Percentiles rank a stretch among this genome's conserved stretches.
phyloP scores from a whole-genome alignment of 2,329 filamentous ascomycete genomes.

The Ceratocystis ficicola region DNA sequence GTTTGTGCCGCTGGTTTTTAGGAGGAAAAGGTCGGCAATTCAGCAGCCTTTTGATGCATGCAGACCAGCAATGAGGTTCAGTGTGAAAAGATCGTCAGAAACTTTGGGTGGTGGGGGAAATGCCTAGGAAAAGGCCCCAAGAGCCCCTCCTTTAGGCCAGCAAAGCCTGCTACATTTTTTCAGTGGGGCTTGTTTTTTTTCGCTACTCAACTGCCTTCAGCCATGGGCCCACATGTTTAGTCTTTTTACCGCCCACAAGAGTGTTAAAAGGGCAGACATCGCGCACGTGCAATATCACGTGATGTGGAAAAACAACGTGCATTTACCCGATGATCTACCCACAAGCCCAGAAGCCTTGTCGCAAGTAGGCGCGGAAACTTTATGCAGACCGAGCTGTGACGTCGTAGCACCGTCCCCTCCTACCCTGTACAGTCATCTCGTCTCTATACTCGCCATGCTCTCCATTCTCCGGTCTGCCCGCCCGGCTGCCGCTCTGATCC shows the following conservation, averaged over 20 bases:
- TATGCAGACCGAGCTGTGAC: not conserved
- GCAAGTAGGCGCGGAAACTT: not conserved
- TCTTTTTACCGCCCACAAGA: not conserved
- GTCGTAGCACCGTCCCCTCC: not conserved
- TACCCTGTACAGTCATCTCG: not conserved
- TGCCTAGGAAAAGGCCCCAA: not conserved
- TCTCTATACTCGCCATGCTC: not conserved
- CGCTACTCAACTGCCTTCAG: not conserved
- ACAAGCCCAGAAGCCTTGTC: not conserved
- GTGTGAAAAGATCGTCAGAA: slow-evolving; percentile 3
- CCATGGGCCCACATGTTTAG: too few relatives aligned
- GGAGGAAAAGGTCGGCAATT: not conserved
- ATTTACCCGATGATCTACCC: not conserved
- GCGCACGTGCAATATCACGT: not conserved
- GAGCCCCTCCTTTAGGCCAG: slow-evolving; percentile 1
- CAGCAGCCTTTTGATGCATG: not conserved
- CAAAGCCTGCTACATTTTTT: slow-evolving; percentile 8
- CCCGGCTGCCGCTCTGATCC: slow-evolving; percentile 12
- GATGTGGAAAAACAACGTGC: not conserved
- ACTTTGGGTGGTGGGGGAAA: not conserved
- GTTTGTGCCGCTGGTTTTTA: not conserved
- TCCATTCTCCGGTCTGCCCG: not conserved
- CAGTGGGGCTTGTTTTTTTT: slow-evolving; percentile 8
- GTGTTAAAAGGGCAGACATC: not conserved
- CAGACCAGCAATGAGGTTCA: not conserved